Conservation (phyloP, 345 rosid species). For the Hevea brasiliensis region DNA sequence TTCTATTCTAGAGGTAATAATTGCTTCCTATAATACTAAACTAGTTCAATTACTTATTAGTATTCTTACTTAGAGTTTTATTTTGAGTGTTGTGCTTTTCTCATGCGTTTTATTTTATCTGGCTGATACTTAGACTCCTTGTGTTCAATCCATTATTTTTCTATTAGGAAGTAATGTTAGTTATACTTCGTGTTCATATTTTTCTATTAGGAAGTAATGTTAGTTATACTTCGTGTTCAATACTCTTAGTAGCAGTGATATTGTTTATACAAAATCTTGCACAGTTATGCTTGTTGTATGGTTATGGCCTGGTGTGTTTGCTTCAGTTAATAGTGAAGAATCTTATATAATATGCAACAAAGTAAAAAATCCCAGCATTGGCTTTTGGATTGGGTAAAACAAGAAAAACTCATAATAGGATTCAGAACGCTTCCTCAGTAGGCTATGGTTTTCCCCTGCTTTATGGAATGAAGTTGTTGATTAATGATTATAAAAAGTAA, state of each 20-base stretch:
- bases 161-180: not conserved
- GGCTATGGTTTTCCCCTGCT: no score
- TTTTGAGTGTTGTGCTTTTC: not conserved
- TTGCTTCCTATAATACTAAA: not conserved
- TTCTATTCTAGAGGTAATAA: not conserved
- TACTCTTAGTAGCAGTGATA: not conserved
- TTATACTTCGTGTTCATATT: not conserved
- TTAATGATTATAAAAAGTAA: not conserved
- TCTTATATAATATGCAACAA: not conserved
- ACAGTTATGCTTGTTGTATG: not conserved
- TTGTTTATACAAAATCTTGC: not conserved
- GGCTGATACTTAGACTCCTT: not conserved
- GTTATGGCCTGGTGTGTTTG: not conserved
- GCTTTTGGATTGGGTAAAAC: not conserved
- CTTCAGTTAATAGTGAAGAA: not conserved
- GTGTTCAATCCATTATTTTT: not conserved
- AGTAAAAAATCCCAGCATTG: not conserved
- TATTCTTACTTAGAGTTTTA: not conserved
- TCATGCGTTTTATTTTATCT: slow-evolving; percentile 10
- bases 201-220: not conserved
- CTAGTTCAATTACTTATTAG: not conserved
- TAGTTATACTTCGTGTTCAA: not conserved
- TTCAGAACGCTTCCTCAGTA: not conserved
- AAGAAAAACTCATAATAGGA: not conserved
- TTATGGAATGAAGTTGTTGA: not conserved